Percentiles rank a stretch among this genome's conserved stretches.
These are phyloP conservation scores for Vitis vinifera DNA, from an alignment of 164 flowering plant species.

Conservation along the genomic window DNA sequence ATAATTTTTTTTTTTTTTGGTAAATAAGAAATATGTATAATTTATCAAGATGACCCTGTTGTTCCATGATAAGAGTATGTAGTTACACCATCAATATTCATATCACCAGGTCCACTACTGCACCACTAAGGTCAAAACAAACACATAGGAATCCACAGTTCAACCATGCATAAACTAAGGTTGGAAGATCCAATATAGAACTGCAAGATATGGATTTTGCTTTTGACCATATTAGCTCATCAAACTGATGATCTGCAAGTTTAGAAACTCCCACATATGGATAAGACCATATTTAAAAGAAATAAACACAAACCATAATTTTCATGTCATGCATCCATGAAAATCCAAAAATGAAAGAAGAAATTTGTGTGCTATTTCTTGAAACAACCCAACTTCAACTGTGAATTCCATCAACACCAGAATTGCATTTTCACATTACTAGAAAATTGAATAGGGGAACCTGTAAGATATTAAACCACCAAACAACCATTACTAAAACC, in stretches of 20 bases:
- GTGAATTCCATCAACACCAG: neutral
- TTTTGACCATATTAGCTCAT: neutral
- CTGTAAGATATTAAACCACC: neutral
- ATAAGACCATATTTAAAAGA: too few species aligned
- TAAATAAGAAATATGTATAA: too few species aligned
- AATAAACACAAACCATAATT: too few species aligned
- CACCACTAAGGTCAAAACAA: neutral
- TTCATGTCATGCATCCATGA: neutral
- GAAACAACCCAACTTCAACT: slow-evolving; percentile 1
- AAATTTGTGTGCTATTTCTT: neutral
- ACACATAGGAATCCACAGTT: neutral
- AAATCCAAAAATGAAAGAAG: neutral
- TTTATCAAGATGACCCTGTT: too few species aligned
- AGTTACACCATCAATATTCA: neutral
- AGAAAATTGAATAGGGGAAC: neutral
- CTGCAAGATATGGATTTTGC: neutral
- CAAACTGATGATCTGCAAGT: neutral
- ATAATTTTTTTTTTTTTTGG: too few species aligned
- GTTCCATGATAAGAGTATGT: neutral
- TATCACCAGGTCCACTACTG: neutral
- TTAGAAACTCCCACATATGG: neutral
- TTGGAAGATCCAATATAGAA: neutral
- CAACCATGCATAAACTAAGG: neutral
- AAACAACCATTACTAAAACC: neutral
- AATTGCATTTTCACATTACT: too few species aligned